These are phyloP conservation scores for Backusella morwellensis DNA, from an alignment of 192 early-diverging fungal genomes.

Conservation along the genomic window DNA sequence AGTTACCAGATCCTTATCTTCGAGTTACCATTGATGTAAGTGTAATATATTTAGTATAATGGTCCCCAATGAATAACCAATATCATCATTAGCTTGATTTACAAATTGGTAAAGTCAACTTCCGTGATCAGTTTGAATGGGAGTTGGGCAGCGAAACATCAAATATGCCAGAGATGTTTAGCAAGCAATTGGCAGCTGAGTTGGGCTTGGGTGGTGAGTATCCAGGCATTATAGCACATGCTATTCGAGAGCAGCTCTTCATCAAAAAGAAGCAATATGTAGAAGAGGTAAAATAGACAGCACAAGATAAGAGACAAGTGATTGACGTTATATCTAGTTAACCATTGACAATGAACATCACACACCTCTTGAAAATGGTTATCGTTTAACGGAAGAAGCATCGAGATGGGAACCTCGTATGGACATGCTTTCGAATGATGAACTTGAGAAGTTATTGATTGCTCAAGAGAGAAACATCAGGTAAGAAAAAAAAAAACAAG, in stretches of 20 bases:
- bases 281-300: conserved; percentile 33
- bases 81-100: conserved; percentile 61
- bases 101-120: conserved; percentile 75
- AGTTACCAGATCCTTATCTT: conserved; percentile 40
- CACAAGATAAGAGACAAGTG: not conserved
- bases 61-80: no score
- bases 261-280: conserved; percentile 50
- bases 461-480: conserved; percentile 56
- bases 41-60: not conserved
- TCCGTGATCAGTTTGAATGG: conserved; percentile 94
- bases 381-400: conserved; percentile 47
- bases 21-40: conserved; percentile 52
- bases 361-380: conserved; percentile 40
- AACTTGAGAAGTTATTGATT: conserved; percentile 57
- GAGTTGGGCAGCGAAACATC: conserved; percentile 55
- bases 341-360: conserved; percentile 34
- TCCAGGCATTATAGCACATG: conserved; percentile 70
- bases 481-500: conserved; percentile 3
- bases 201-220: conserved; percentile 81
- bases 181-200: conserved; percentile 61
- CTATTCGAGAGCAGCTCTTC: conserved; percentile 74
- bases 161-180: conserved; percentile 71
- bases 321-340: conserved; percentile 8
- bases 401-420: conserved; percentile 53
- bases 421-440: conserved; percentile 55